Evolutionary conservation across 169 alveolate species (phyloP).

Genomic region (Plasmodium billcollinsi): DNA sequence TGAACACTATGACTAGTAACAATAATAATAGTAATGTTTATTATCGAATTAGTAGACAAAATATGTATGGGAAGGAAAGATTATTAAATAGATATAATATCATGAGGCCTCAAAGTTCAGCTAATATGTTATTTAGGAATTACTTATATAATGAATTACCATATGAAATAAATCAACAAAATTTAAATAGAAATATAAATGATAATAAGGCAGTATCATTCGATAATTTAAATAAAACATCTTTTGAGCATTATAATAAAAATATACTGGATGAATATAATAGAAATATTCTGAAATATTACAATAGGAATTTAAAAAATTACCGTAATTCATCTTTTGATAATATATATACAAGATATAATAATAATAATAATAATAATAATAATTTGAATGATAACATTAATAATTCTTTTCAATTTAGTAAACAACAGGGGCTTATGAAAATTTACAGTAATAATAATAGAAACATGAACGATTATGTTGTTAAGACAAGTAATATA

Average conservation of each 20-base stretch:
- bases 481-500: neutral
- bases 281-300: neutral
- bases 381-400: too few relatives aligned
- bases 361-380: conserved; percentile 2
- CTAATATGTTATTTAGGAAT: conserved; percentile 1
- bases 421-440: neutral
- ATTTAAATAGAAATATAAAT: conserved; percentile 13
- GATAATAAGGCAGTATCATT: neutral
- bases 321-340: conserved; percentile 29
- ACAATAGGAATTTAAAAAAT: conserved; percentile 1
- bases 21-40: neutral
- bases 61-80: neutral
- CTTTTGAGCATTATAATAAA: neutral
- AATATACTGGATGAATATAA: conserved; percentile 11
- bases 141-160: conserved; percentile 4
- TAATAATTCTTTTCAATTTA: neutral
- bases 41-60: neutral
- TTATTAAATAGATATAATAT: neutral
- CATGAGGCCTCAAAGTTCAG: neutral
- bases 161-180: conserved; percentile 1
- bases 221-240: too few relatives aligned
- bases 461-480: neutral
- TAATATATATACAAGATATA: neutral
- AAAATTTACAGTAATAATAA: conserved; percentile 27
- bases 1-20: neutral